These are phyloP conservation scores for Paraphaeosphaeria sporulosa DNA, from an alignment of 2,329 filamentous ascomycete genomes.

Conservation along the genomic window DNA sequence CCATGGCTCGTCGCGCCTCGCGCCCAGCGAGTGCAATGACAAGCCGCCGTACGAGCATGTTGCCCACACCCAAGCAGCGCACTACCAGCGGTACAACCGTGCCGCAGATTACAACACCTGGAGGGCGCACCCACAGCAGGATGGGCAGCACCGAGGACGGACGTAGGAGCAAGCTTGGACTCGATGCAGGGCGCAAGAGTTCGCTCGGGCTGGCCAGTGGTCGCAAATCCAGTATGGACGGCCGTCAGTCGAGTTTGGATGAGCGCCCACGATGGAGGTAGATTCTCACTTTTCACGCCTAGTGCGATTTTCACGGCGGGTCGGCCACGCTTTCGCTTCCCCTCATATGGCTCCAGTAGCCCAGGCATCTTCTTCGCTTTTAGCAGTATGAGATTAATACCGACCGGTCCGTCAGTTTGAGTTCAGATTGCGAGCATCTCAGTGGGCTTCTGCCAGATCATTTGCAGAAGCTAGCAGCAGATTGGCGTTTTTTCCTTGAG, in stretches of 20 bases:
- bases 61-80: constrained; percentile 38
- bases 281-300: constrained; percentile 16
- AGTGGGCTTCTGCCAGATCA: not conserved
- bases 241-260: constrained; percentile 28
- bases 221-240: constrained; percentile 27
- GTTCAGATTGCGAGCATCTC: not conserved
- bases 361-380: not conserved
- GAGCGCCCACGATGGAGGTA: constrained; percentile 37
- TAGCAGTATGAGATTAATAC: constrained; percentile 10
- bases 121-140: constrained; percentile 21
- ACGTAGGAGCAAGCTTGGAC: constrained; percentile 28
- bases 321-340: constrained; percentile 18
- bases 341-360: constrained; percentile 8
- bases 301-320: constrained; percentile 9
- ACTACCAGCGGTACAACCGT: constrained; percentile 31
- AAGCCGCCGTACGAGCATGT: constrained; percentile 39
- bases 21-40: constrained; percentile 41
- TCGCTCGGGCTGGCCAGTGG: constrained; percentile 17
- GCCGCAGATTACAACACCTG: constrained; percentile 24
- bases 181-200: constrained; percentile 4
- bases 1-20: constrained; percentile 33
- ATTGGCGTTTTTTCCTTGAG: constrained; percentile 9
- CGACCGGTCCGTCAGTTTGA: constrained; percentile 8
- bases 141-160: constrained; percentile 32
- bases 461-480: not conserved